phyloP scores from a whole-genome alignment of 108 stramenopile species.

The Chaetoceros muelleri region DNA sequence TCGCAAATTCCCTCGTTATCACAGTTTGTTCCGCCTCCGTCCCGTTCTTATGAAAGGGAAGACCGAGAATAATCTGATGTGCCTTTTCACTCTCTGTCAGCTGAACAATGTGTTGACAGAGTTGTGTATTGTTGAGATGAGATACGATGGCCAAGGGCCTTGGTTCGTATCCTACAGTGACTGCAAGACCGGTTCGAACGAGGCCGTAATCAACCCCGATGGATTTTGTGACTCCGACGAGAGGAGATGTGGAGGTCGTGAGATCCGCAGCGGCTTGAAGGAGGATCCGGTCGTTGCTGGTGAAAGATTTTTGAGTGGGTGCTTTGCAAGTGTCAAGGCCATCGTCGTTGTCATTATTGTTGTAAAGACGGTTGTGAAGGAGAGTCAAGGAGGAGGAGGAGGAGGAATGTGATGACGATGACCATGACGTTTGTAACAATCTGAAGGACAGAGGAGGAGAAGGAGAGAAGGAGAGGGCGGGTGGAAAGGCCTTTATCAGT shows the following conservation, averaged over 20 bases:
- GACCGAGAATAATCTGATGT: slow-evolving; percentile 50
- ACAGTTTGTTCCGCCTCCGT: slow-evolving; percentile 59
- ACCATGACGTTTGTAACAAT: too few relatives aligned
- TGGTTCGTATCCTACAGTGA: slow-evolving; percentile 60
- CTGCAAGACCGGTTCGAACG: slow-evolving; percentile 64
- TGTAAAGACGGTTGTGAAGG: too few relatives aligned
- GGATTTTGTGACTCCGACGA: slow-evolving; percentile 39
- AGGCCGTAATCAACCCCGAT: slow-evolving; percentile 78
- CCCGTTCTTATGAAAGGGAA: slow-evolving; percentile 76
- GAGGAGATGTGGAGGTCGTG: not conserved
- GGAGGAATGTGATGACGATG: too few relatives aligned
- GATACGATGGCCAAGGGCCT: slow-evolving; percentile 47
- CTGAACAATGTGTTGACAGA: slow-evolving; percentile 29
- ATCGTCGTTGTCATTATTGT: too few relatives aligned
- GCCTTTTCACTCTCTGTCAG: slow-evolving; percentile 36
- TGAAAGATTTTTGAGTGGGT: too few relatives aligned
- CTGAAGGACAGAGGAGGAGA: too few relatives aligned
- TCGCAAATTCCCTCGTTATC: slow-evolving; percentile 45
- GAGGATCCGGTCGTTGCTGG: not conserved
- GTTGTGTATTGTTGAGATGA: slow-evolving; percentile 28
- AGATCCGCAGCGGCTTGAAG: not conserved
- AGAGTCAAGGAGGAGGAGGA: too few relatives aligned
- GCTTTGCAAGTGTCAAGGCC: too few relatives aligned
- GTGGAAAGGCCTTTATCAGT: too few relatives aligned
- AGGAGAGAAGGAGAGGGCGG: too few relatives aligned